Evolutionary conservation across 179 eudicot species (phyloP).

Genomic region (Dionaea muscipula): DNA sequence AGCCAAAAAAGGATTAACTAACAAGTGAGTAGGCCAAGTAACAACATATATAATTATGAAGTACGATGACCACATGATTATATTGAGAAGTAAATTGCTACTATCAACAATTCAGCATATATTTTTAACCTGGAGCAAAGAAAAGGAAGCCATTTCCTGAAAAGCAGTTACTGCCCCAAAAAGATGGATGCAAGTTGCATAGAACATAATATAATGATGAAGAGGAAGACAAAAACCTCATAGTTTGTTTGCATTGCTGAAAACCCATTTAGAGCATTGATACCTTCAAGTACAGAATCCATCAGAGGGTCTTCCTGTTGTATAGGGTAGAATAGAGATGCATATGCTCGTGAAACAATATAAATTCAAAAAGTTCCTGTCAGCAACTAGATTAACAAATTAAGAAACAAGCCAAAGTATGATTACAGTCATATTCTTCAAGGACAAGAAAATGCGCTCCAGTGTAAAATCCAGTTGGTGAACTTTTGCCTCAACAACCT

Average conservation of each 20-base stretch:
- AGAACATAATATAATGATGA: constrained; percentile 2
- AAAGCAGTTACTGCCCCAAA: no score
- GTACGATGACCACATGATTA: no score
- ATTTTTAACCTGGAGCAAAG: no score
- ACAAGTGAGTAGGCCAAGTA: no score
- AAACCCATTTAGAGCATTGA: constrained; percentile 33
- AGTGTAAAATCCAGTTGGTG: constrained; percentile 70
- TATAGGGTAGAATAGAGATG: not conserved
- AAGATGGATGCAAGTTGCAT: not conserved
- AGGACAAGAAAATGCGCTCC: constrained; percentile 75
- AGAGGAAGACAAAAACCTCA: constrained; percentile 39
- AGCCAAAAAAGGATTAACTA: no score
- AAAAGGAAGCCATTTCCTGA: no score
- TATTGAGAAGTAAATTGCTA: no score
- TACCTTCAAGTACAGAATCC: constrained; percentile 69
- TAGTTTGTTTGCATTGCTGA: constrained; percentile 42
- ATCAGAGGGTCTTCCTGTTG: constrained; percentile 81
- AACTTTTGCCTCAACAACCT: constrained; percentile 88
- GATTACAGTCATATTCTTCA: constrained; percentile 71
- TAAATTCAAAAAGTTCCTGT: not conserved
- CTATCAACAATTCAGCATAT: no score
- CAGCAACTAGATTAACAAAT: not conserved
- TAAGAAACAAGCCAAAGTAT: not conserved
- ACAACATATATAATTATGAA: no score
- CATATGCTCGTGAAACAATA: not conserved